Base-by-base conservation (phyloP, 805 yeast species). In the Monosporozyma aerobia region DNA sequence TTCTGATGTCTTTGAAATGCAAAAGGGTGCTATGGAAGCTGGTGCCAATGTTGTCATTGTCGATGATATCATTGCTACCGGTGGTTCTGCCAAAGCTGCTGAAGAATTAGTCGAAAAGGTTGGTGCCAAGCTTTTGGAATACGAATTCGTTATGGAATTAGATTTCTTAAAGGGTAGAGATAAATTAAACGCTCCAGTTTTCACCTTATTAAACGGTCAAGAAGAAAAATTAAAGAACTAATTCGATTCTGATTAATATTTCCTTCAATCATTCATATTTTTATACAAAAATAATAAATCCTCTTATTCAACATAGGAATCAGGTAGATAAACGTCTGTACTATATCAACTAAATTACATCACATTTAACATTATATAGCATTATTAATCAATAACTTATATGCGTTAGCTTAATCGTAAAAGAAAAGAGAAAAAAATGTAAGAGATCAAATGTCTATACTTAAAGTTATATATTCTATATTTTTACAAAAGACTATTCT, bases 51-150 rank as follows among this genome's bases (percentile, higher is more conserved):
- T 94, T 30, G 74, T 92, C 40, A 78, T 94, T 58, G 95, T 94
- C 40, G 99, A 94, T 71, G 99, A 94, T 66, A 90, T 94, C 63
- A 85, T 94, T 68, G 99, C 99, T 49, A 94, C 99, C 40, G 98
- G 98, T 57, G 99, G 99, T 41, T 85, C 95, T 61, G 99, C 99
- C 27, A 72, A 74, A 52, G 97, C 95, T 54, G 98, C 98, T 44
- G 97, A 96, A 54, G 85, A 88, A 64, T 78, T 94, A 58, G 85
- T 89, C 50, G 65, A 67, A 59, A 73, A 78, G 69, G 76, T 83
- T 56, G 82, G 83, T 53, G 96, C 84, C 56, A 78, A 83, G 54
- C 78, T 90, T 51, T 68, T 84, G 50, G 96, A 90, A 72, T 94
- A 82, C 69, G 74, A 85, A 58, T 94, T 94, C 66, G 88, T 94